phyloP scores from a whole-genome alignment of 345 rosid genomes.

The Citrus maxima region DNA sequence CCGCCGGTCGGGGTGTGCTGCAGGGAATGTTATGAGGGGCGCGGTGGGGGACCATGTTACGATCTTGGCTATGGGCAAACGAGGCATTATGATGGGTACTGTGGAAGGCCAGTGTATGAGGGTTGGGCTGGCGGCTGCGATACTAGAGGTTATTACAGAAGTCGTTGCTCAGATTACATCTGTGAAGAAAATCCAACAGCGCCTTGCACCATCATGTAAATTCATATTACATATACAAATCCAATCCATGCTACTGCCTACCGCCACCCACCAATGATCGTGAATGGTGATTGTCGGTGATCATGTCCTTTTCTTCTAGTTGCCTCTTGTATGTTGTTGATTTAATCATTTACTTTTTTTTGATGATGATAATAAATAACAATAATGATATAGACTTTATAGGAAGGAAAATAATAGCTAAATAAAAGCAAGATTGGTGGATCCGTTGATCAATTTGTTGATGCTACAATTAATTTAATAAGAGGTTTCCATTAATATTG shows the following conservation, averaged over 20 bases:
- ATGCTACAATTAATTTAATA: background rate
- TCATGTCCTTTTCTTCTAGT: background rate
- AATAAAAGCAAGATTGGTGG: background rate
- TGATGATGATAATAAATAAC: background rate
- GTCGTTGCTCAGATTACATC: conserved; percentile 36
- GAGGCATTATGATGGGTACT: conserved; percentile 19
- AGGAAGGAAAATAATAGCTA: background rate
- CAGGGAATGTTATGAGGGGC: background rate
- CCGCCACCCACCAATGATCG: too few species aligned
- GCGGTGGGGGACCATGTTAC: conserved; percentile 14
- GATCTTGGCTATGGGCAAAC: conserved; percentile 13
- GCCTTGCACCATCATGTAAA: conserved; percentile 54
- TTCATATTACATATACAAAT: too few species aligned
- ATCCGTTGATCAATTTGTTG: background rate
- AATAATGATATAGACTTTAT: background rate
- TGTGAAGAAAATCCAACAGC: conserved; percentile 46
- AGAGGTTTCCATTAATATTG: background rate
- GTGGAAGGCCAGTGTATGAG: conserved; percentile 55
- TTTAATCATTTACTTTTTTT: too few species aligned
- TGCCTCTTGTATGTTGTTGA: background rate
- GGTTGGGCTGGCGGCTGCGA: conserved; percentile 53
- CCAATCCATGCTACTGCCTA: background rate
- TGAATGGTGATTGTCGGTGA: background rate
- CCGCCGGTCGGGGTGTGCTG: conserved; percentile 5
- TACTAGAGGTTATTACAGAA: conserved; percentile 3